phyloP scores from a whole-genome alignment of 2,329 filamentous ascomycete genomes.

The Chaetoscypha palmicola region DNA sequence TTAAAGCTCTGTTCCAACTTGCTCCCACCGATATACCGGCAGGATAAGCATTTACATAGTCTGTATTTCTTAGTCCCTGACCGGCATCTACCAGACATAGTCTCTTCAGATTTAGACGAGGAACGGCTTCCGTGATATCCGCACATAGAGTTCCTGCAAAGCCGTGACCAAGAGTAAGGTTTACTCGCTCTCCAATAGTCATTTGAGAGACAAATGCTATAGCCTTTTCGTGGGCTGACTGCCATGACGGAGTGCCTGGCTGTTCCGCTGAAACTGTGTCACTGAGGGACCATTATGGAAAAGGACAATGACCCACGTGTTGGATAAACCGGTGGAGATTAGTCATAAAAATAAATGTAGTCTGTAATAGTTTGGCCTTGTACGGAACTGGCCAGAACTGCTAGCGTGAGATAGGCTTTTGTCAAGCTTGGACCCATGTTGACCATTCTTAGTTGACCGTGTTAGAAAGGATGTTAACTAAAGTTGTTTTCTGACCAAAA shows the following conservation, averaged over 20 bases:
- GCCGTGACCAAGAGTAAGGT: conserved; percentile 43
- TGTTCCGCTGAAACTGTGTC: background rate
- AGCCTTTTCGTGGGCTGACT: conserved; percentile 62
- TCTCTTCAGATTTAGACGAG: conserved; percentile 47
- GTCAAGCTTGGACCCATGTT: background rate
- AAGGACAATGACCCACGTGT: conserved; percentile 24
- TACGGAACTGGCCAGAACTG: background rate
- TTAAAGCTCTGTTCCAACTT: conserved; percentile 56
- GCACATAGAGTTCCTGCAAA: conserved; percentile 38
- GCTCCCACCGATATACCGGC: conserved; percentile 19
- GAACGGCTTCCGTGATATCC: conserved; percentile 40
- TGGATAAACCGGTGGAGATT: conserved; percentile 34
- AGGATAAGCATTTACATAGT: conserved; percentile 37
- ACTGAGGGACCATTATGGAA: background rate
- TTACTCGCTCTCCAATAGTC: conserved; percentile 25
- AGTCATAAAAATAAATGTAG: conserved; percentile 33
- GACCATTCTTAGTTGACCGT: too few relatives aligned
- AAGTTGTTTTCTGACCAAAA: too few relatives aligned
- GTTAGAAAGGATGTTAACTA: too few relatives aligned
- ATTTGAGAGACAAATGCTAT: conserved; percentile 54
- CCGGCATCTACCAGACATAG: conserved; percentile 64
- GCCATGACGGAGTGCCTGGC: conserved; percentile 42
- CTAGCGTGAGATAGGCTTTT: background rate
- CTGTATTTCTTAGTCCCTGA: conserved; percentile 56
- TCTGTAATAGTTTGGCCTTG: conserved; percentile 1